Evolutionary conservation across 139 green algal species (phyloP).

Genomic region (Micractinium sp.): DNA sequence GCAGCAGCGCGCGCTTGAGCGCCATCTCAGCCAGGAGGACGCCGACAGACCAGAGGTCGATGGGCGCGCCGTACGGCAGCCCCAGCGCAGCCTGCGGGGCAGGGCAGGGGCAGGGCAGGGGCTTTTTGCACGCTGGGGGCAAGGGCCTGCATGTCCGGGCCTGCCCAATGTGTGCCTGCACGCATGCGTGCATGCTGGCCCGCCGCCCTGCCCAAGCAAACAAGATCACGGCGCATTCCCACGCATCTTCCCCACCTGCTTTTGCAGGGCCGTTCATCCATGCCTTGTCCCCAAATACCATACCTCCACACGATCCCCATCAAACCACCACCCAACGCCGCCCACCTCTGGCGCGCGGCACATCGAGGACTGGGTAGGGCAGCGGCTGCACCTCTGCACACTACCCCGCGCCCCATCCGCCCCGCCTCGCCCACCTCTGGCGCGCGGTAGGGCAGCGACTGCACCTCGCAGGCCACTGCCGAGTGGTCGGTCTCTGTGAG

Average conservation of each 20-base stretch:
- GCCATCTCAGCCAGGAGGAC: slow-evolving; percentile 62
- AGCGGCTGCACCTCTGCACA: neutral
- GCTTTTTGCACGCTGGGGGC: neutral
- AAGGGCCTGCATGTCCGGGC: no score
- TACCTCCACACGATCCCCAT: no score
- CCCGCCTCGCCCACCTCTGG: slow-evolving; percentile 49
- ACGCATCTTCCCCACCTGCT: no score
- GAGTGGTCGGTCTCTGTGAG: slow-evolving; percentile 48
- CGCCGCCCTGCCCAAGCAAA: no score
- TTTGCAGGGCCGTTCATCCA: no score
- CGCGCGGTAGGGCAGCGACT: slow-evolving; percentile 61
- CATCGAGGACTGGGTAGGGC: neutral
- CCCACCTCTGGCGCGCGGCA: no score
- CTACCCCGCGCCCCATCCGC: neutral
- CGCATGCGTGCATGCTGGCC: no score
- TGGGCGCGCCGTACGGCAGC: slow-evolving; percentile 17
- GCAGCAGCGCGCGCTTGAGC: slow-evolving; percentile 55
- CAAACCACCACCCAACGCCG: no score
- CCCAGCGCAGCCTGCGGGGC: slow-evolving; percentile 36
- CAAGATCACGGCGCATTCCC: no score
- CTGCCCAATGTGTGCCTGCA: no score
- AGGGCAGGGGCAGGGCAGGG: neutral
- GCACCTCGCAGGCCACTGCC: slow-evolving; percentile 47
- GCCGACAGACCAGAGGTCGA: slow-evolving; percentile 59
- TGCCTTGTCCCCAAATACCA: no score